Conservation (phyloP, 148 eudicot genomes). For the Silene conica region DNA sequence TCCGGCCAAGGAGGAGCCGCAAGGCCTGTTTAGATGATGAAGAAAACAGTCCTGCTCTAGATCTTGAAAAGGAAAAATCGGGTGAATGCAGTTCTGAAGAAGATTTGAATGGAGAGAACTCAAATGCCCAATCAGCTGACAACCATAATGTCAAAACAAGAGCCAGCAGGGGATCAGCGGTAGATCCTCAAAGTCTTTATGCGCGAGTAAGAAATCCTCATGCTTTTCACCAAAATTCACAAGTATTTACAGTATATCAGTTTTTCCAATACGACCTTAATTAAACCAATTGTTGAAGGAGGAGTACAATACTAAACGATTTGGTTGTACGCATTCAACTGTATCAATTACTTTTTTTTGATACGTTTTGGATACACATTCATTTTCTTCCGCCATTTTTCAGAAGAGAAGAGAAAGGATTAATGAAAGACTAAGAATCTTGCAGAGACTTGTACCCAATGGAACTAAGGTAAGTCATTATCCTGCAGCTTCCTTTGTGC, state of each 20-base stretch:
- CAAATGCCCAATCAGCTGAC: neutral
- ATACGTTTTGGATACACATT: too few species aligned
- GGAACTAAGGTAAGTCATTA: conserved; percentile 49
- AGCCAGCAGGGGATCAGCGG: conserved; percentile 26
- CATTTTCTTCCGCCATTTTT: too few species aligned
- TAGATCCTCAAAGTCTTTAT: conserved; percentile 87
- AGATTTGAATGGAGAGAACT: neutral
- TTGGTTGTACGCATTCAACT: too few species aligned
- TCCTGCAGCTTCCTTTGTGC: neutral
- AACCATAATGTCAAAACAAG: conserved; percentile 40
- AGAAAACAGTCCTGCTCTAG: neutral
- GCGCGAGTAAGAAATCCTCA: conserved; percentile 59
- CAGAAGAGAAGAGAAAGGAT: conserved; percentile 61
- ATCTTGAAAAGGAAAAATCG: neutral
- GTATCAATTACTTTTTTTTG: too few species aligned
- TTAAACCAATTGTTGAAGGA: too few species aligned
- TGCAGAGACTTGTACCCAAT: conserved; percentile 60
- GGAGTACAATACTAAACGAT: too few species aligned
- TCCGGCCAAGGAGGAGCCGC: neutral
- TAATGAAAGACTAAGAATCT: conserved; percentile 48
- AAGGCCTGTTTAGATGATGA: neutral
- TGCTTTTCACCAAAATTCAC: neutral
- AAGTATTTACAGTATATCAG: too few species aligned
- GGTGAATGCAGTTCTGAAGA: neutral
- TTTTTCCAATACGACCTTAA: too few species aligned